phyloP scores from a whole-genome alignment of 106 monocot genomes.

The Alisma plantagoaquatica region DNA sequence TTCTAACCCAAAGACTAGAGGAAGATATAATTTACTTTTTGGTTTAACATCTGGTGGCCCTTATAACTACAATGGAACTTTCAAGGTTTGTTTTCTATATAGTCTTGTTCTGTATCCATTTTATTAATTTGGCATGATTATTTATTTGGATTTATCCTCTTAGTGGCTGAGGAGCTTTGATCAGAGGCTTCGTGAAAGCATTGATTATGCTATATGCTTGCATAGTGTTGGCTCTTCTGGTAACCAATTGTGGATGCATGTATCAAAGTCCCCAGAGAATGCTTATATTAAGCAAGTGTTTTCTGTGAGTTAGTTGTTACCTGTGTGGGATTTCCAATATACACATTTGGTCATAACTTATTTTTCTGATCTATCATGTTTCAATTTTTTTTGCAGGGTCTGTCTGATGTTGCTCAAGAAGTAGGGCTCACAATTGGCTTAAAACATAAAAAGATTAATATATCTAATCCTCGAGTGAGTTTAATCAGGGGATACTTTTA shows the following conservation, averaged over 20 bases:
- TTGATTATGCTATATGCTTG: conserved; percentile 99
- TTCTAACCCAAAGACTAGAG: conserved; percentile 83
- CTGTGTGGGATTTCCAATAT: background rate
- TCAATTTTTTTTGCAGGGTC: conserved; percentile 32
- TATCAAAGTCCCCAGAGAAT: conserved; percentile 98
- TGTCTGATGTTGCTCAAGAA: conserved; percentile 73
- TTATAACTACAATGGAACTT: conserved; percentile 96
- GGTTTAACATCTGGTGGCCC: conserved; percentile 99
- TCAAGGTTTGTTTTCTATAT: conserved; percentile 42
- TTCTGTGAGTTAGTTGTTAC: conserved; percentile 39
- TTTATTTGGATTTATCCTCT: conserved; percentile 12
- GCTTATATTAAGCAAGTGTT: conserved; percentile 81
- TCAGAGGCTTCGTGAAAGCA: conserved; percentile 92
- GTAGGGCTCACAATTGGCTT: conserved; percentile 65
- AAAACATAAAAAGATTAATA: conserved; percentile 99
- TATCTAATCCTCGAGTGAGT: conserved; percentile 86
- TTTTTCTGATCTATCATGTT: background rate
- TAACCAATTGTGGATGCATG: conserved; percentile 84
- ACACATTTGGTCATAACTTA: too few relatives aligned
- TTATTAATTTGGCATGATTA: too few relatives aligned
- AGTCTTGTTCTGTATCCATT: background rate
- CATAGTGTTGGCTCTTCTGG: conserved; percentile 85
- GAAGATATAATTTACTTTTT: conserved; percentile 94
- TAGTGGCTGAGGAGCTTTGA: conserved; percentile 97
- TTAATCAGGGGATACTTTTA: background rate